Evolutionary conservation across 2,329 filamentous ascomycete genomes (phyloP).

Genomic region (Didymella exigua): DNA sequence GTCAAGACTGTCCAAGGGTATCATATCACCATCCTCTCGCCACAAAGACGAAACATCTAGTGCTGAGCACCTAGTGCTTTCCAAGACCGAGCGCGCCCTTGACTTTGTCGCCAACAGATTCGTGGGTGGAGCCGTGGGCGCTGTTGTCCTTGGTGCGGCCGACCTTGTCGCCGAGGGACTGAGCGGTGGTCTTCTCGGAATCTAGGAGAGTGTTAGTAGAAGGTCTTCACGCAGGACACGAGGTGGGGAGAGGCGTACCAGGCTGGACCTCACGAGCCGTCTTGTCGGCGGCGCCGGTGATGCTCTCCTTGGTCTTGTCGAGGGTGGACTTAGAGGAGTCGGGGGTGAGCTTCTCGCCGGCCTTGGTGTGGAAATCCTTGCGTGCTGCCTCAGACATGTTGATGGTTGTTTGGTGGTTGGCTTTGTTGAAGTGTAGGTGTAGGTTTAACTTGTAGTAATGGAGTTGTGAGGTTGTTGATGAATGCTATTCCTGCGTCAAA

Average conservation of each 20-base stretch:
- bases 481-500: slow-evolving; percentile 1
- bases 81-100: slow-evolving; percentile 55
- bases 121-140: slow-evolving; percentile 46
- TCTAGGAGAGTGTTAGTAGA: slow-evolving; percentile 44
- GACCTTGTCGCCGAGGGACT: slow-evolving; percentile 54
- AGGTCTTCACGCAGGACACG: not conserved
- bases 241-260: slow-evolving; percentile 43
- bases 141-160: slow-evolving; percentile 48
- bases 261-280: slow-evolving; percentile 46
- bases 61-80: slow-evolving; percentile 43
- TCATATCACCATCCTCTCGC: slow-evolving; percentile 7
- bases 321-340: slow-evolving; percentile 66
- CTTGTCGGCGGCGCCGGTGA: slow-evolving; percentile 64
- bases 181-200: slow-evolving; percentile 59
- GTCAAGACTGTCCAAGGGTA: slow-evolving; percentile 8
- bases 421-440: slow-evolving; percentile 26
- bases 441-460: slow-evolving; percentile 19
- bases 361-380: slow-evolving; percentile 65
- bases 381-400: slow-evolving; percentile 67
- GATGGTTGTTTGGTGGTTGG: slow-evolving; percentile 37
- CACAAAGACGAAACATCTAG: not conserved
- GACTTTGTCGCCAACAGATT: slow-evolving; percentile 53
- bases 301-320: slow-evolving; percentile 62
- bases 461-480: slow-evolving; percentile 22
- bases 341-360: slow-evolving; percentile 61